Conservation (phyloP, 2,329 filamentous ascomycete species). For the Aspergillus chevalieri region DNA sequence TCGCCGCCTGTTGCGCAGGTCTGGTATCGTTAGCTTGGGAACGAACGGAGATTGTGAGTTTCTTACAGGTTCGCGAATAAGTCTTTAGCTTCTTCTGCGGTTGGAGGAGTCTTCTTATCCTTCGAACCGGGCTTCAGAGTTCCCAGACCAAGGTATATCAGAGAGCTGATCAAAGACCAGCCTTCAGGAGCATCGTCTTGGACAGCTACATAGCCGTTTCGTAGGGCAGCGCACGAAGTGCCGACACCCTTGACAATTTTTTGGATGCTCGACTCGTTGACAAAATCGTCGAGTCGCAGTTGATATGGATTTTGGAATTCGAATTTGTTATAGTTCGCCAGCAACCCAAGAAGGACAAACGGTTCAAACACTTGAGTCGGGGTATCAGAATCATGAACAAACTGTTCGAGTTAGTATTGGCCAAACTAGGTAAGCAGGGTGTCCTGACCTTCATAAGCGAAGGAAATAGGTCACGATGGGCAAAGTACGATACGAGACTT, state of each 20-base stretch:
- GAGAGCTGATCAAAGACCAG: constrained; percentile 75
- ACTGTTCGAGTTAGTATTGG: constrained; percentile 44
- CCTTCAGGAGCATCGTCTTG: constrained; percentile 86
- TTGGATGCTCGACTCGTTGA: constrained; percentile 81
- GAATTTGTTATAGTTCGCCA: constrained; percentile 99
- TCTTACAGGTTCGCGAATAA: constrained; percentile 69
- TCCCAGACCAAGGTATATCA: constrained; percentile 79
- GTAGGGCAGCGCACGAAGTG: constrained; percentile 59
- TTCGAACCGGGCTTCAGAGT: constrained; percentile 64
- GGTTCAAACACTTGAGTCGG: constrained; percentile 61
- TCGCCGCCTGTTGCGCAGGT: constrained; percentile 70
- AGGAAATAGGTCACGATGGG: constrained; percentile 88
- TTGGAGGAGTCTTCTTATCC: constrained; percentile 54
- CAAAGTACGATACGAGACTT: constrained; percentile 87
- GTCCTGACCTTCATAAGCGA: constrained; percentile 77
- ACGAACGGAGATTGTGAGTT: not conserved
- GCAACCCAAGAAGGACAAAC: constrained; percentile 74
- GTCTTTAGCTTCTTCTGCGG: constrained; percentile 73
- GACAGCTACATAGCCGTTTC: constrained; percentile 73
- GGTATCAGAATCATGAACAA: constrained; percentile 71
- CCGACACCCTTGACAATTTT: constrained; percentile 75
- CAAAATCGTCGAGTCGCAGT: constrained; percentile 85
- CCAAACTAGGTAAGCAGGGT: not conserved
- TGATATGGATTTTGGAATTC: constrained; percentile 97
- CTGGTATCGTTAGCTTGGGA: constrained; percentile 42